Evolutionary conservation across 768 basidiomycete genomes (phyloP).

Genomic region (Russula virescens): DNA sequence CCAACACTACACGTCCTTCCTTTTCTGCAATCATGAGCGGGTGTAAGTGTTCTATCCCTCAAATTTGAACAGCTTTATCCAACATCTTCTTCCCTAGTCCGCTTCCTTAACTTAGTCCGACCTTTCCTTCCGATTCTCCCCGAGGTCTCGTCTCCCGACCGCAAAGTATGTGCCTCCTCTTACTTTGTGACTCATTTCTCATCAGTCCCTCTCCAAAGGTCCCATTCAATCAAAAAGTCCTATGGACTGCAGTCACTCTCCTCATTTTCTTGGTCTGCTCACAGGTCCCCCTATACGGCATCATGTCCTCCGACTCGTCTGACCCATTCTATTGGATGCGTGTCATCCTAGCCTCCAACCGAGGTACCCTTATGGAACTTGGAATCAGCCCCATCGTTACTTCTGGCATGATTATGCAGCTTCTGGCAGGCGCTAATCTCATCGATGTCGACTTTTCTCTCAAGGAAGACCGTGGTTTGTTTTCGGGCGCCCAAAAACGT

Average conservation of each 20-base stretch:
- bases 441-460: conserved; percentile 96
- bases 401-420: conserved; percentile 99
- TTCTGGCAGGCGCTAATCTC: conserved; percentile 93
- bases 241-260: conserved; percentile 99
- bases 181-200: neutral
- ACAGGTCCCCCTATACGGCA: conserved; percentile 97
- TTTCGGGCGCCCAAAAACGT: conserved; percentile 97
- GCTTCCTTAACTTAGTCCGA: conserved; percentile 96
- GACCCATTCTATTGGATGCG: conserved; percentile 99
- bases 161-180: conserved; percentile 57
- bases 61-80: neutral
- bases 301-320: conserved; percentile 98
- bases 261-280: conserved; percentile 99
- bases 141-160: conserved; percentile 96
- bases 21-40: conserved; percentile 60
- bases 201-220: conserved; percentile 46
- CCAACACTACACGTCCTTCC: neutral
- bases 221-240: conserved; percentile 95
- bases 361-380: conserved; percentile 98
- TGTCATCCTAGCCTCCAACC: conserved; percentile 97
- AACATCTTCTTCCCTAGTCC: conserved; percentile 46
- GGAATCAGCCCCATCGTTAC: conserved; percentile 98
- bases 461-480: conserved; percentile 95
- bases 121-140: conserved; percentile 96
- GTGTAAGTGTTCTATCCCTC: conserved; percentile 44